These are phyloP conservation scores for Passiflora organensis DNA, from an alignment of 345 rosid genomes.

Conservation along the genomic window DNA sequence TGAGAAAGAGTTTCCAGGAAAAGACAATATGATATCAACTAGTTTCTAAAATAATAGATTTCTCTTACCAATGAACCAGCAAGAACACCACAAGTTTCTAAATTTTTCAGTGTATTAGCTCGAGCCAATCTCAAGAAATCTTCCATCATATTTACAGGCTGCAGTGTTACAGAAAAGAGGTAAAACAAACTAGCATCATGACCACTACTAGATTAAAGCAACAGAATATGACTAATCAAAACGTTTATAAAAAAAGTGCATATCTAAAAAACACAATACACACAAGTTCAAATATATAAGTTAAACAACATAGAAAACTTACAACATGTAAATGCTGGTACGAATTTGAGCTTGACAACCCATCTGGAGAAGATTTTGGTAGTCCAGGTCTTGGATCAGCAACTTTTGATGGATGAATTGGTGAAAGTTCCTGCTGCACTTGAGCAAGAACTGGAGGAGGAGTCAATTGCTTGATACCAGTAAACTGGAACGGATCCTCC, in stretches of 20 bases:
- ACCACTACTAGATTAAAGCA: background rate
- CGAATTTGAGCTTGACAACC: slow-evolving; percentile 40
- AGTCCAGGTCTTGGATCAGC: slow-evolving; percentile 99
- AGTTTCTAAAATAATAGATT: slow-evolving; percentile 1
- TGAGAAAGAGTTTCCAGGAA: background rate
- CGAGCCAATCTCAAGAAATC: slow-evolving; percentile 79
- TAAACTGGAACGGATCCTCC: slow-evolving; percentile 81
- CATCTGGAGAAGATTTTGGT: slow-evolving; percentile 58
- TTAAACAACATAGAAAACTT: slow-evolving; percentile 23
- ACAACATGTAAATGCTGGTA: slow-evolving; percentile 87
- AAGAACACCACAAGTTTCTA: slow-evolving; percentile 93
- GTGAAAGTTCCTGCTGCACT: slow-evolving; percentile 54
- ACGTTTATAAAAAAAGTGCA: background rate
- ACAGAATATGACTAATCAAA: background rate
- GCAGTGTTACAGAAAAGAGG: slow-evolving; percentile 20
- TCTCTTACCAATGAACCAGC: slow-evolving; percentile 84
- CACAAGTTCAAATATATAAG: background rate
- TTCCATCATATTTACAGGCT: slow-evolving; percentile 87
- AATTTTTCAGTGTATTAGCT: slow-evolving; percentile 73
- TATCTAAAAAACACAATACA: background rate
- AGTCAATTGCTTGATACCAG: slow-evolving; percentile 67
- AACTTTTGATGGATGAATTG: slow-evolving; percentile 82
- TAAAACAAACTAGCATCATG: slow-evolving; percentile 10
- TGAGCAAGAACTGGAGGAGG: slow-evolving; percentile 97
- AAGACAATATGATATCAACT: background rate